phyloP scores from a whole-genome alignment of 208 protist species.

The Leishmania tropica region DNA sequence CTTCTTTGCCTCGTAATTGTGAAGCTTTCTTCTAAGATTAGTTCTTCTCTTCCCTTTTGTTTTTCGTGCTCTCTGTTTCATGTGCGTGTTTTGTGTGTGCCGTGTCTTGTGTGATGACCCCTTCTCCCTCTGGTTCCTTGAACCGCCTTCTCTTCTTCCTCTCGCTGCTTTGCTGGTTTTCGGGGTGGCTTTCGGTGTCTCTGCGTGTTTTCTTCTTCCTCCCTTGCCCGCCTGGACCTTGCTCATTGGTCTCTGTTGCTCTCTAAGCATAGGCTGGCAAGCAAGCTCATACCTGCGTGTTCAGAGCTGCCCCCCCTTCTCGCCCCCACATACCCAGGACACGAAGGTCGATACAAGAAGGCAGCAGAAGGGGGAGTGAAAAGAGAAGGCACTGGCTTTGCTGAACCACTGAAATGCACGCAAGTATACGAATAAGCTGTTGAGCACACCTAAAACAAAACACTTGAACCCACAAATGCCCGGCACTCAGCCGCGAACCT shows the following conservation, averaged over 20 bases:
- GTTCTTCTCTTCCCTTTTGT: not conserved
- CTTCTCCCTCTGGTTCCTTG: too few relatives aligned
- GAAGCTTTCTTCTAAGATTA: not conserved
- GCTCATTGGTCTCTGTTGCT: not conserved
- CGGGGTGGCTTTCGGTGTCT: not conserved
- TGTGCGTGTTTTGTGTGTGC: not conserved
- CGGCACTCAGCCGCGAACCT: not conserved
- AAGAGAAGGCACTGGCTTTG: not conserved
- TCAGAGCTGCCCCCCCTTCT: not conserved
- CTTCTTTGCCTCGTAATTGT: not conserved
- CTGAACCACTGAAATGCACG: not conserved
- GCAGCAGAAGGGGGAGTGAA: not conserved
- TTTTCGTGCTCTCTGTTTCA: not conserved
- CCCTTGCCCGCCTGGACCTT: not conserved
- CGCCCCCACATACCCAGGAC: not conserved
- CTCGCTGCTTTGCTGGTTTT: not conserved
- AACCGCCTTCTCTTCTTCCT: not conserved
- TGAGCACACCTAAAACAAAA: not conserved
- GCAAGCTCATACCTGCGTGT: not conserved
- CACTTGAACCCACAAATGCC: not conserved
- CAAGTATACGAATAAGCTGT: not conserved
- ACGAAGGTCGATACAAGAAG: not conserved
- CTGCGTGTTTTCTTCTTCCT: not conserved
- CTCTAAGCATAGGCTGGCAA: not conserved
- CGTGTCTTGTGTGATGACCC: not conserved